Conservation (phyloP, 2,329 filamentous ascomycete species). For the Bipolaris oryzae region DNA sequence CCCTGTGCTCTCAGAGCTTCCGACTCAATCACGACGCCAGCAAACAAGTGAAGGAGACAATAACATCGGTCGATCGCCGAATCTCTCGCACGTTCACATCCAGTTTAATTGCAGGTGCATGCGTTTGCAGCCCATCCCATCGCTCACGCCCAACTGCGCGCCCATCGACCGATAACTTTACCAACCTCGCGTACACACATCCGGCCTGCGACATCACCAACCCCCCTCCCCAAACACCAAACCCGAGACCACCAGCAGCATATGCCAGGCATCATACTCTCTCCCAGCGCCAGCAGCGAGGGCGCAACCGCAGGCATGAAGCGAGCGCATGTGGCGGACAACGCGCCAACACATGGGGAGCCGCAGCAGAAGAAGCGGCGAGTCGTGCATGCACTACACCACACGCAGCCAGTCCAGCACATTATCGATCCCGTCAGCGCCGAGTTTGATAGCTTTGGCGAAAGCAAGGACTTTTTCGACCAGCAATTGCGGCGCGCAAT, state of each 20-base stretch:
- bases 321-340: slow-evolving; percentile 33
- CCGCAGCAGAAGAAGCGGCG: slow-evolving; percentile 44
- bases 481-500: slow-evolving; percentile 62
- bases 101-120: slow-evolving; percentile 9
- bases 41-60: slow-evolving; percentile 22
- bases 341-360: slow-evolving; percentile 27
- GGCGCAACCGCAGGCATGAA: slow-evolving; percentile 45
- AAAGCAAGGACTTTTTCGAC: slow-evolving; percentile 61
- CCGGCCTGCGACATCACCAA: slow-evolving; percentile 8
- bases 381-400: slow-evolving; percentile 40
- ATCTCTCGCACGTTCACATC: slow-evolving; percentile 10
- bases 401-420: slow-evolving; percentile 43
- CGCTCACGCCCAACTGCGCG: slow-evolving; percentile 19
- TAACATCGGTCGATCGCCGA: slow-evolving; percentile 8
- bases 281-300: slow-evolving; percentile 39
- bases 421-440: slow-evolving; percentile 45
- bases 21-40: slow-evolving; percentile 11
- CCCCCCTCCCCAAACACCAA: neutral
- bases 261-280: slow-evolving; percentile 43
- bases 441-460: slow-evolving; percentile 34
- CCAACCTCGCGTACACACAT: slow-evolving; percentile 15
- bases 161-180: slow-evolving; percentile 11
- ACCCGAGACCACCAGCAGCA: slow-evolving; percentile 24
- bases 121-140: slow-evolving; percentile 11
- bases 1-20: slow-evolving; percentile 27